Evolutionary conservation across 1,284 basidiomycete species (phyloP), one percentile per base, ranked within the genome.

Genomic region (Earliella scabrosa): DNA sequence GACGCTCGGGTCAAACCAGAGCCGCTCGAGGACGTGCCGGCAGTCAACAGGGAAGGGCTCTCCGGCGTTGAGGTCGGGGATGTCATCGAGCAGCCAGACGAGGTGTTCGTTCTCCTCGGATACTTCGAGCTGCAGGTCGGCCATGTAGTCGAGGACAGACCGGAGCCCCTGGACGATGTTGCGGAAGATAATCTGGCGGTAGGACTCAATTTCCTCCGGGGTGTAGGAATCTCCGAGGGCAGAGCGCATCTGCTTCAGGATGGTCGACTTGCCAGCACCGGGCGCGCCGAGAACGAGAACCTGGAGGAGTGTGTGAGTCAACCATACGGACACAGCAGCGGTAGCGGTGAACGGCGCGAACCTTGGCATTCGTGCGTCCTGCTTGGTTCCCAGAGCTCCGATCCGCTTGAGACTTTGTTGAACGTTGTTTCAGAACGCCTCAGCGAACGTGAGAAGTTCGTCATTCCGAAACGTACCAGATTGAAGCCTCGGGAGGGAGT

Each of bases 201-300:
- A 93, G 26, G 76, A 82, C 70, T 95, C 93, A 40, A 89, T 82
- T 71, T 95, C 92, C 67, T 86, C 82, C 0, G 80, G 48, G 0
- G 87, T 83, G 73, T 93, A 95, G 0, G 89, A 87, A 1, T 92
- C 78, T 59, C 82, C 81, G 72, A 94, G 92, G 58, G 94, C 93
- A 36, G 94, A 76, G 26, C 93, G 87, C 93, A 95, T 95, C 86
- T 94, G 92, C 87, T 95, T 95, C 70, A 95, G 82, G 64, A 95
- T 81, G 3, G 95, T 97, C 10, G 92, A 94, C 75, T 98, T 98
- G 41, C 95, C 95, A 29, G 90, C 93, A 69, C 97, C 95, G 32
- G 95, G 95, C 38, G 95, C 95, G 34, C 95, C 95, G 27, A 97
- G 81, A 21, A 98, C 80, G 51, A 97, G 79, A 14, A 92, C 88